Conservation (phyloP, 2,329 filamentous ascomycete genomes). For the Leptodontidium sp. region DNA sequence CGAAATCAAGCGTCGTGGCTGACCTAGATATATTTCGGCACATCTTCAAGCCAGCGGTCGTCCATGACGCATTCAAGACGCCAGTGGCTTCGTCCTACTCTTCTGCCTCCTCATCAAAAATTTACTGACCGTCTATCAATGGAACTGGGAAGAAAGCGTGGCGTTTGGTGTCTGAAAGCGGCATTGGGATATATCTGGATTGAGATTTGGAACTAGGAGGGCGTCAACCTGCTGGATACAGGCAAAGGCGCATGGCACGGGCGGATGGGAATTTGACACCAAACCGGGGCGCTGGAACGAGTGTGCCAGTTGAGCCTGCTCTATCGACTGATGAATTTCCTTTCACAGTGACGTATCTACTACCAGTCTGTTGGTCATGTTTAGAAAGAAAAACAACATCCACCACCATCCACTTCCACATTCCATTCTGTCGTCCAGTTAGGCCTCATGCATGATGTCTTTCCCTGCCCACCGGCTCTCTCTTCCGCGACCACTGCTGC, state of each 20-base stretch:
- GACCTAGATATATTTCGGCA: constrained; percentile 63
- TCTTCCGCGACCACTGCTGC: constrained; percentile 14
- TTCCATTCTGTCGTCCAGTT: constrained; percentile 10
- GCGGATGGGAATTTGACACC: neutral
- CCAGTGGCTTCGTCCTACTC: constrained; percentile 7
- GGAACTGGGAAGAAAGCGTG: constrained; percentile 9
- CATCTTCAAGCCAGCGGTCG: constrained; percentile 58
- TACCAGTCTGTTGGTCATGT: neutral
- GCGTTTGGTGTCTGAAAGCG: constrained; percentile 22
- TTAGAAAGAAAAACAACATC: neutral
- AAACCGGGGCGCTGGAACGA: constrained; percentile 3
- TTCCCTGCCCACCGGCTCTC: constrained; percentile 6
- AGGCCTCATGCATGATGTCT: constrained; percentile 17
- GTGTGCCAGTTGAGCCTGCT: neutral
- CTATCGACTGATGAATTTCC: constrained; percentile 9
- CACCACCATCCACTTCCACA: neutral
- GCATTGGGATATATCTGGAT: neutral
- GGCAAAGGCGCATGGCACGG: constrained; percentile 6
- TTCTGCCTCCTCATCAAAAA: neutral
- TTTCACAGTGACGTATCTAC: constrained; percentile 9
- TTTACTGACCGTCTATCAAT: constrained; percentile 5
- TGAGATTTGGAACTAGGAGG: neutral
- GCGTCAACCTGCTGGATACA: constrained; percentile 7
- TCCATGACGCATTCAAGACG: constrained; percentile 42
- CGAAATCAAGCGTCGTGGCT: constrained; percentile 46